phyloP scores from a whole-genome alignment of 805 yeast species.

The Lipomyces anomalus region DNA sequence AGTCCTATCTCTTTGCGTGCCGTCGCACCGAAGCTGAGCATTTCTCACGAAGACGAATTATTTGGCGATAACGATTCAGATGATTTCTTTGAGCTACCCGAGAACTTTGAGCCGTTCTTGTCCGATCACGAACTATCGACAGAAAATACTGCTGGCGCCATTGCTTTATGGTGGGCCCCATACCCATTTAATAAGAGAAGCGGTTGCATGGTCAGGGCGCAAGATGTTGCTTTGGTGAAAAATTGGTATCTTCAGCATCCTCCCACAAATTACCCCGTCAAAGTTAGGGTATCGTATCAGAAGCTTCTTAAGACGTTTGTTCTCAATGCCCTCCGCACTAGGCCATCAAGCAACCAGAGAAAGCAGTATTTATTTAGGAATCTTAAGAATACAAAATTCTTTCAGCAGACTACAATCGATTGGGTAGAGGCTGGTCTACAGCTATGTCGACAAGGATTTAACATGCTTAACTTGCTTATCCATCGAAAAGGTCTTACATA shows the following conservation, averaged over 20 bases:
- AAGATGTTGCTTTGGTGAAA: conserved; percentile 82
- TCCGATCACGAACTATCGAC: conserved; percentile 41
- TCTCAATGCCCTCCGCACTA: conserved; percentile 59
- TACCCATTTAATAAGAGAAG: conserved; percentile 74
- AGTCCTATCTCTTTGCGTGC: conserved; percentile 49
- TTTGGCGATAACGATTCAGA: conserved; percentile 32
- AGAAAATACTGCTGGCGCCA: conserved; percentile 45
- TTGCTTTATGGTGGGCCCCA: conserved; percentile 74
- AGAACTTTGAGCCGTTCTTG: conserved; percentile 49
- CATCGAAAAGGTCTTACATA: conserved; percentile 89
- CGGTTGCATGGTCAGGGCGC: conserved; percentile 71
- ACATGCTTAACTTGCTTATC: conserved; percentile 82
- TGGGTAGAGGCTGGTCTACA: conserved; percentile 99
- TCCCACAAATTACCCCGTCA: conserved; percentile 53
- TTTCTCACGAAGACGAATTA: conserved; percentile 27
- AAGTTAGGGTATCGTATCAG: conserved; percentile 83
- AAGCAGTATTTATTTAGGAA: conserved; percentile 58
- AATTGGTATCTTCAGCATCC: conserved; percentile 74
- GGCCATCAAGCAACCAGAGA: conserved; percentile 40
- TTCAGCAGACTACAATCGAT: conserved; percentile 86
- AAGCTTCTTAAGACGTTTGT: conserved; percentile 75
- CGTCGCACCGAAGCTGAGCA: conserved; percentile 25
- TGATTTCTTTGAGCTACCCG: conserved; percentile 41
- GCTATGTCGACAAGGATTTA: conserved; percentile 87
- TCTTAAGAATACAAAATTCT: conserved; percentile 73